Conservation (phyloP, 768 basidiomycete species). For the Suillus brevipes region DNA sequence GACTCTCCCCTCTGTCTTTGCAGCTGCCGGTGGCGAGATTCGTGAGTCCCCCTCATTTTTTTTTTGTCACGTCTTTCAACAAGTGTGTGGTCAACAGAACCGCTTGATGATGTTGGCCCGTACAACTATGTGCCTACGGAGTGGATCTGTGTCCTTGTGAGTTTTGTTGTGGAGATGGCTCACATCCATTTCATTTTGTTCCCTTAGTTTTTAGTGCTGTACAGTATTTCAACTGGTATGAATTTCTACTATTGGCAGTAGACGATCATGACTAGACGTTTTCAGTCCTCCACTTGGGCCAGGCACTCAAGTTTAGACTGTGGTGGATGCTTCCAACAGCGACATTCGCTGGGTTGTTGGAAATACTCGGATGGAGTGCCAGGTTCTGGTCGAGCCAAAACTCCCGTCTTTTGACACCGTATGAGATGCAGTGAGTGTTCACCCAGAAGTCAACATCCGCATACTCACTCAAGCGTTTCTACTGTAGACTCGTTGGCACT, state of each 20-base stretch:
- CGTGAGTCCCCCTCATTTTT: background rate
- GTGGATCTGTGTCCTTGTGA: constrained; percentile 33
- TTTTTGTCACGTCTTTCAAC: background rate
- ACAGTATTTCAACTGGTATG: constrained; percentile 41
- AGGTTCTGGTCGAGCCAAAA: constrained; percentile 49
- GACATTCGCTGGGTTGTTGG: constrained; percentile 46
- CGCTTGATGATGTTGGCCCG: background rate
- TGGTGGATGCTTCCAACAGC: constrained; percentile 58
- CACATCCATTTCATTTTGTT: background rate
- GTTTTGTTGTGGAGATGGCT: background rate
- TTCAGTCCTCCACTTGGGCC: constrained; percentile 46
- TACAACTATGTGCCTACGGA: constrained; percentile 45
- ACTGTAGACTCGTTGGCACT: constrained; percentile 35
- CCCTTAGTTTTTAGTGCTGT: constrained; percentile 40
- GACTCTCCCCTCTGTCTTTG: background rate
- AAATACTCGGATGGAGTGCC: constrained; percentile 56
- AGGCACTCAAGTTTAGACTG: constrained; percentile 43
- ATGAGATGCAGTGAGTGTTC: constrained; percentile 43
- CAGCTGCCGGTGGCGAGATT: background rate
- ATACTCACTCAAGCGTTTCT: background rate
- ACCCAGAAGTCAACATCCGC: too few relatives aligned
- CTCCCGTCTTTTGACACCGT: constrained; percentile 28
- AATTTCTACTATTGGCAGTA: background rate
- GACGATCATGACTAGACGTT: background rate
- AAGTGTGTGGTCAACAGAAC: background rate